Conservation (phyloP, 306 rosid species). For the Calophaca sinica region DNA sequence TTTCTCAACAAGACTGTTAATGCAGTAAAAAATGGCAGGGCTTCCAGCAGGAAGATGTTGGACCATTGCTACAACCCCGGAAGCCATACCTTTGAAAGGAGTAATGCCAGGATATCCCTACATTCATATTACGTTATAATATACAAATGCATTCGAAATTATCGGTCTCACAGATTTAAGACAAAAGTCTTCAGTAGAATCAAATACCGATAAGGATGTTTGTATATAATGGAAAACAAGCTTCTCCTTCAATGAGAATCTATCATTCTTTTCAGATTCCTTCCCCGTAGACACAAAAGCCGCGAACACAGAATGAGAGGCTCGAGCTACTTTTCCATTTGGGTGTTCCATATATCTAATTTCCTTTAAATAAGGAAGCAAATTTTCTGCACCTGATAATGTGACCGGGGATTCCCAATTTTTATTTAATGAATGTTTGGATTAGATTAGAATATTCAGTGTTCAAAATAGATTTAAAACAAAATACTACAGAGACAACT, state of each 20-base stretch:
- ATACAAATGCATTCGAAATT: constrained; percentile 25
- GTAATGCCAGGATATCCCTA: constrained; percentile 89
- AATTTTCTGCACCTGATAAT: no score
- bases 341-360: constrained; percentile 91
- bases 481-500: constrained; percentile 22
- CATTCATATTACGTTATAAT: constrained; percentile 42
- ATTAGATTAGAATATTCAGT: not conserved
- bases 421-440: constrained; percentile 14
- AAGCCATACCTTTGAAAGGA: constrained; percentile 95
- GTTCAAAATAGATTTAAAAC: constrained; percentile 19
- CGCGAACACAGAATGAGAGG: constrained; percentile 81
- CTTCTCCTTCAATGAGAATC: constrained; percentile 76
- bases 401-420: not conserved
- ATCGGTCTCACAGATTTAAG: not conserved
- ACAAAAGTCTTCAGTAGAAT: constrained; percentile 29
- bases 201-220: constrained; percentile 75
- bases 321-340: constrained; percentile 77
- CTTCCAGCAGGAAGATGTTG: constrained; percentile 95
- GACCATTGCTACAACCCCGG: constrained; percentile 82
- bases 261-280: constrained; percentile 61
- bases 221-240: constrained; percentile 84
- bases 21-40: constrained; percentile 81
- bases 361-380: constrained; percentile 47
- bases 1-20: constrained; percentile 73
- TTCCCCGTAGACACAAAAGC: constrained; percentile 73